A percentile compares a stretch with the other conserved stretches of the same genome.
Conservation (phyloP, 2,329 filamentous ascomycete genomes). For the Venturia pyrina region DNA sequence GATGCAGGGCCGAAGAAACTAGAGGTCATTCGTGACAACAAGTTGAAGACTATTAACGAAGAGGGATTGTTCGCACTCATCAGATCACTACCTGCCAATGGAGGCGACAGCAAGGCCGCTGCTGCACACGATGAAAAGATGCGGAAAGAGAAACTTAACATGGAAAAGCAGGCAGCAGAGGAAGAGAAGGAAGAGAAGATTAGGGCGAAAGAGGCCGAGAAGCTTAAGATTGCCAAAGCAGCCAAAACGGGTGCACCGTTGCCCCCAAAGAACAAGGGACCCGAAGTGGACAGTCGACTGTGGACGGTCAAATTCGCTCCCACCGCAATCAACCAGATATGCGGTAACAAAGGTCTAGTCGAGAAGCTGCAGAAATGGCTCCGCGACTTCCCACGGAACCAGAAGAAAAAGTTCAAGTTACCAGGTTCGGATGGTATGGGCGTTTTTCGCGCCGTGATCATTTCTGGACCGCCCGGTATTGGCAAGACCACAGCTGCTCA, state of each 20-base stretch:
- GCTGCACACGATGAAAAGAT: constrained; percentile 78
- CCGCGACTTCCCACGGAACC: constrained; percentile 66
- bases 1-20: constrained; percentile 94
- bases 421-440: constrained; percentile 79
- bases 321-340: constrained; percentile 74
- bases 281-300: constrained; percentile 30
- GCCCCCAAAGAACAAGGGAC: constrained; percentile 17
- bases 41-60: constrained; percentile 88
- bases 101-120: constrained; percentile 79
- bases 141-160: constrained; percentile 72
- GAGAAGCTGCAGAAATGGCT: constrained; percentile 88
- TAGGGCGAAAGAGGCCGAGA: constrained; percentile 30
- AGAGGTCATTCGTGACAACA: constrained; percentile 67
- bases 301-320: constrained; percentile 97
- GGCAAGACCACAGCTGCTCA: constrained; percentile 97
- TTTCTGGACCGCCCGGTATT: constrained; percentile 90
- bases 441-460: constrained; percentile 76
- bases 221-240: constrained; percentile 43
- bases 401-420: constrained; percentile 72
- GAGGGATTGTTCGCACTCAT: constrained; percentile 85
- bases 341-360: constrained; percentile 83
- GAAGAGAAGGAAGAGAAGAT: constrained; percentile 70
- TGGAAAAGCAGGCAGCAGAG: constrained; percentile 68
- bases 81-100: constrained; percentile 67
- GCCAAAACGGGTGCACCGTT: constrained; percentile 30